Conservation (phyloP, 2,329 filamentous ascomycete genomes). For the Peltaster fructicola region DNA sequence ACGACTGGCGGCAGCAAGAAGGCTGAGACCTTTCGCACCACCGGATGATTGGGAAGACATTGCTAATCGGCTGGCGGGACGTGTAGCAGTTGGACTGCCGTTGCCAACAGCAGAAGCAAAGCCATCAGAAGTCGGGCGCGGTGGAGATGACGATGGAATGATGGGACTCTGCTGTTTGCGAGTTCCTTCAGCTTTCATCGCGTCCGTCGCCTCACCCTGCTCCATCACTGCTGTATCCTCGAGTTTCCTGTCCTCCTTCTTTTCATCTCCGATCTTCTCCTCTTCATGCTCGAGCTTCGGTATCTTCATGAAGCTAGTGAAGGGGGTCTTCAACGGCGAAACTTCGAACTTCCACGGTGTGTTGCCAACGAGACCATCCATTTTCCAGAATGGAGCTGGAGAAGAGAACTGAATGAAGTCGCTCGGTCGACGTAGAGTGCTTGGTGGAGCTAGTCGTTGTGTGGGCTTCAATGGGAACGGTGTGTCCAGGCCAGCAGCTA, state of each 20-base stretch:
- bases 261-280: slow-evolving; percentile 8
- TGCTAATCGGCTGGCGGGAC: no score
- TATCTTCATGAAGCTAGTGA: slow-evolving; percentile 16
- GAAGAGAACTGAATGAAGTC: slow-evolving; percentile 76
- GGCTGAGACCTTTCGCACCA: slow-evolving; percentile 16
- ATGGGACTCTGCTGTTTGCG: slow-evolving; percentile 10
- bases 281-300: slow-evolving; percentile 6
- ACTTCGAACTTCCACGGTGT: slow-evolving; percentile 35
- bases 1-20: slow-evolving; percentile 8
- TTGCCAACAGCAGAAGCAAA: slow-evolving; percentile 3
- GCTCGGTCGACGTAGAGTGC: slow-evolving; percentile 63
- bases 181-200: slow-evolving; percentile 1
- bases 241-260: slow-evolving; percentile 9
- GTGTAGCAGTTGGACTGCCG: slow-evolving; percentile 2
- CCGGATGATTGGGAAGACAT: no score
- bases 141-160: slow-evolving; percentile 12
- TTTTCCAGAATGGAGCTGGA: slow-evolving; percentile 79
- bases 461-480: slow-evolving; percentile 21
- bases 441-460: slow-evolving; percentile 59
- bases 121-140: slow-evolving; percentile 1
- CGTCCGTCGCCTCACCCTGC: slow-evolving; percentile 4
- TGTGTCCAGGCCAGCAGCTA: slow-evolving; percentile 19
- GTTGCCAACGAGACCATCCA: slow-evolving; percentile 58
- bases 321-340: slow-evolving; percentile 22
- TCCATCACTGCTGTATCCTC: slow-evolving; percentile 6